These are phyloP conservation scores for Brasilioporus rufonigricans DNA, from an alignment of 768 basidiomycete species.

Conservation along the genomic window DNA sequence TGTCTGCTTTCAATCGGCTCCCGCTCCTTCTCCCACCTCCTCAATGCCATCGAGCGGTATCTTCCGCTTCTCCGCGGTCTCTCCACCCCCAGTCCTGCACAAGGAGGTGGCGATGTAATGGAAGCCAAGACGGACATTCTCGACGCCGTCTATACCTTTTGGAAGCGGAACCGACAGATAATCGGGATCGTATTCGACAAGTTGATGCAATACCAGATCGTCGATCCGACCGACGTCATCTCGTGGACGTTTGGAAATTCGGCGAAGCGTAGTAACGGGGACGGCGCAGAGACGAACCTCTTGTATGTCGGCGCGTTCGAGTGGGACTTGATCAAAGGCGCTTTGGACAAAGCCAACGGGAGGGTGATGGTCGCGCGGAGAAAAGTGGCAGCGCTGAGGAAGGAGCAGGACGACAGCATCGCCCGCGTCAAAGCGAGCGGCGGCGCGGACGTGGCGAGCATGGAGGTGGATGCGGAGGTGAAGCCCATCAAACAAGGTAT, in stretches of 20 bases:
- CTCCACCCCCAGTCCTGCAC: constrained; percentile 29
- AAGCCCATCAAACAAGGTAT: constrained; percentile 48
- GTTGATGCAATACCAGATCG: constrained; percentile 96
- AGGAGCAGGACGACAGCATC: constrained; percentile 85
- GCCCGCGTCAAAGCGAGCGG: constrained; percentile 70
- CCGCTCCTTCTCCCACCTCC: constrained; percentile 95
- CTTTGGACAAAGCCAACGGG: constrained; percentile 89
- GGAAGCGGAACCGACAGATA: constrained; percentile 84
- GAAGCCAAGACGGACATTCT: constrained; percentile 74
- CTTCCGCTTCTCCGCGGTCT: constrained; percentile 70
- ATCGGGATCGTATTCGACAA: constrained; percentile 94
- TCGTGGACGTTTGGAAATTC: constrained; percentile 74
- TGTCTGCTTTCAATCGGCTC: constrained; percentile 89
- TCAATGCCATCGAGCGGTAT: constrained; percentile 97
- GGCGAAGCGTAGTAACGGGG: constrained; percentile 33
- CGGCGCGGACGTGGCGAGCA: constrained; percentile 46
- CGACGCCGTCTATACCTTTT: constrained; percentile 69
- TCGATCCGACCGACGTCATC: constrained; percentile 91
- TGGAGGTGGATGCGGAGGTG: constrained; percentile 74
- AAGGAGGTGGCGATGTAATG: constrained; percentile 35
- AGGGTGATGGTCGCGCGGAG: constrained; percentile 75
- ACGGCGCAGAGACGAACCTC: constrained; percentile 30
- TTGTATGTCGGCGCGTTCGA: constrained; percentile 57
- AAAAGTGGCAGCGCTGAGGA: constrained; percentile 70
- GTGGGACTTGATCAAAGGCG: constrained; percentile 83